Evolutionary conservation across 331 rosid genomes (phyloP).

Genomic region (Erythrophleum ivorense): DNA sequence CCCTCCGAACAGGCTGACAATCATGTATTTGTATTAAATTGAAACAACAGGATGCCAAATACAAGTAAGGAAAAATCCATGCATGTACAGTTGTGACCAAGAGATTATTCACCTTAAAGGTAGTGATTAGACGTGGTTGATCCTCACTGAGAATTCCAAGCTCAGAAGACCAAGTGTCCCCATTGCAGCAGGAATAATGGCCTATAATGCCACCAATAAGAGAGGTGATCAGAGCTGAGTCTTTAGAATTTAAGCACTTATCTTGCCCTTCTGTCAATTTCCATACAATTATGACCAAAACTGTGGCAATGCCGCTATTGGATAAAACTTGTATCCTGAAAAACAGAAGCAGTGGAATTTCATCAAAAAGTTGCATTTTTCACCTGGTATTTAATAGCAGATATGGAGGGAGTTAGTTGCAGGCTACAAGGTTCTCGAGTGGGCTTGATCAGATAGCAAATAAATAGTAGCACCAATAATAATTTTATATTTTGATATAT

Average conservation of each 20-base stretch:
- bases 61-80: conserved; percentile 4
- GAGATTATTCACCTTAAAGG: conserved; percentile 69
- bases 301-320: conserved; percentile 77
- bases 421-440: background rate
- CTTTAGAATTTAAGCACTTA: conserved; percentile 70
- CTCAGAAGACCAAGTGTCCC: conserved; percentile 99
- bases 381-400: background rate
- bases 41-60: conserved; percentile 28
- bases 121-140: conserved; percentile 82
- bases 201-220: conserved; percentile 92
- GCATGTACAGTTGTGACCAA: conserved; percentile 8
- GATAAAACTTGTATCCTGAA: conserved; percentile 84
- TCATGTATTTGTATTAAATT: conserved; percentile 22
- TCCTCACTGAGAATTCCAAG: conserved; percentile 86
- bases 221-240: conserved; percentile 66
- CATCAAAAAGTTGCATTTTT: background rate
- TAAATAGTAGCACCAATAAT: background rate
- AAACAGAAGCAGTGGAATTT: conserved; percentile 20
- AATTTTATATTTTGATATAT: background rate
- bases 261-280: conserved; percentile 61
- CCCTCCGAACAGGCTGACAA: conserved; percentile 80
- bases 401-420: background rate
- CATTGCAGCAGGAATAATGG: conserved; percentile 91
- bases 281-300: conserved; percentile 69
- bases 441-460: background rate